Evolutionary conservation across 2,329 filamentous ascomycete species (phyloP).

Genomic region (Sclerotinia trifoliorum): DNA sequence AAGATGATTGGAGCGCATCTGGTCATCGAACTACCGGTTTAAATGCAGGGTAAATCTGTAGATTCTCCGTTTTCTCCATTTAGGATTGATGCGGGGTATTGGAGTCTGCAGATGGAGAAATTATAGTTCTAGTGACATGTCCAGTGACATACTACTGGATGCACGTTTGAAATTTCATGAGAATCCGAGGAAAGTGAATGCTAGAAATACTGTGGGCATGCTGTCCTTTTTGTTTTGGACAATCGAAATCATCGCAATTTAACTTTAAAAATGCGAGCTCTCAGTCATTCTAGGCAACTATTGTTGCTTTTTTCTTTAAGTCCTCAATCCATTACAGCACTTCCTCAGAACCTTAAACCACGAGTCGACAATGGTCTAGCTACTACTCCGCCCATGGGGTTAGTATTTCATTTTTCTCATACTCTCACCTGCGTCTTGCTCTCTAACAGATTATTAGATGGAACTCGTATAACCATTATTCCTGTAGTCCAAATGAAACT

Average conservation of each 20-base stretch:
- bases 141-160: not conserved
- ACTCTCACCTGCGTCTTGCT: not conserved
- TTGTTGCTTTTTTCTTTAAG: not conserved
- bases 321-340: conserved; percentile 1
- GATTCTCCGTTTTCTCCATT: conserved; percentile 6
- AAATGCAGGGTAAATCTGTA: conserved; percentile 2
- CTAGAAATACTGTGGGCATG: not conserved
- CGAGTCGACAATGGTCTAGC: conserved; percentile 33
- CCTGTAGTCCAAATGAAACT: conserved; percentile 46
- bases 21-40: not conserved
- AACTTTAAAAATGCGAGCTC: not conserved
- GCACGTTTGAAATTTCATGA: not conserved
- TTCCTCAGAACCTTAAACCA: conserved; percentile 1
- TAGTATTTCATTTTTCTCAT: conserved; percentile 8
- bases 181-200: not conserved
- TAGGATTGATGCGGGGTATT: not conserved
- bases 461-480: conserved; percentile 53
- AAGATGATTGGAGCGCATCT: conserved; percentile 18
- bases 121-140: not conserved
- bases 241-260: not conserved
- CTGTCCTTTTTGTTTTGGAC: not conserved
- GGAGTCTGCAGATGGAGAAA: not conserved
- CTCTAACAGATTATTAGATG: conserved; percentile 37
- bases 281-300: not conserved
- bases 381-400: conserved; percentile 35